Evolutionary conservation across 176 grass and related monocot genomes (phyloP).

Genomic region (Ensete ventricosum): DNA sequence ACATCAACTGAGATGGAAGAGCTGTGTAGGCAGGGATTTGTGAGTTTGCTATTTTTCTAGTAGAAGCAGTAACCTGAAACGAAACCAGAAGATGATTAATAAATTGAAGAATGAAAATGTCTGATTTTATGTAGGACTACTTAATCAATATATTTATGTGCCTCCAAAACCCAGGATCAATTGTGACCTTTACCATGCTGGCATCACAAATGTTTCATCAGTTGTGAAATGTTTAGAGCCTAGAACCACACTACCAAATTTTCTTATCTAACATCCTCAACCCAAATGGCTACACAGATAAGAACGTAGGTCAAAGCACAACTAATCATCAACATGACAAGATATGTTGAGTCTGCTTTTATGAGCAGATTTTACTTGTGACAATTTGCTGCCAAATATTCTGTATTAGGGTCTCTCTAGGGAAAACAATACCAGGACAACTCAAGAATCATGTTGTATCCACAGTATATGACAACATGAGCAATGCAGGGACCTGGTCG

Average conservation of each 20-base stretch:
- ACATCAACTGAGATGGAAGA: slow-evolving; percentile 85
- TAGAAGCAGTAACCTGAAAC: slow-evolving; percentile 79
- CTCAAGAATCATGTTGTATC: no score
- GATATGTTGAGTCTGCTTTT: no score
- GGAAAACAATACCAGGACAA: no score
- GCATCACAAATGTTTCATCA: no score
- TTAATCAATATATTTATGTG: no score
- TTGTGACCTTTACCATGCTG: no score
- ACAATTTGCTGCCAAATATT: no score
- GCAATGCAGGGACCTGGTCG: slow-evolving; percentile 54
- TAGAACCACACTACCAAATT: neutral
- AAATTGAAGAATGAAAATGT: neutral
- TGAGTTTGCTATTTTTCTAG: slow-evolving; percentile 62
- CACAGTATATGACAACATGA: neutral
- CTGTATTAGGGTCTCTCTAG: no score
- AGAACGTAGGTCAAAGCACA: neutral
- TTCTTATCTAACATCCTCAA: neutral
- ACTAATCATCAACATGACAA: neutral
- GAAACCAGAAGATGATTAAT: neutral
- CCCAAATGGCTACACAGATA: neutral
- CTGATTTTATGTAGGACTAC: neutral
- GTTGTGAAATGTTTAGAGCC: no score
- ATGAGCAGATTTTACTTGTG: no score
- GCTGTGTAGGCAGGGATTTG: slow-evolving; percentile 82
- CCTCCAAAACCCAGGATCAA: no score